Percentiles rank a stretch among this genome's conserved stretches.
Evolutionary conservation across 2,329 filamentous ascomycete species (phyloP).

Genomic region (Cytospora schulzeri): DNA sequence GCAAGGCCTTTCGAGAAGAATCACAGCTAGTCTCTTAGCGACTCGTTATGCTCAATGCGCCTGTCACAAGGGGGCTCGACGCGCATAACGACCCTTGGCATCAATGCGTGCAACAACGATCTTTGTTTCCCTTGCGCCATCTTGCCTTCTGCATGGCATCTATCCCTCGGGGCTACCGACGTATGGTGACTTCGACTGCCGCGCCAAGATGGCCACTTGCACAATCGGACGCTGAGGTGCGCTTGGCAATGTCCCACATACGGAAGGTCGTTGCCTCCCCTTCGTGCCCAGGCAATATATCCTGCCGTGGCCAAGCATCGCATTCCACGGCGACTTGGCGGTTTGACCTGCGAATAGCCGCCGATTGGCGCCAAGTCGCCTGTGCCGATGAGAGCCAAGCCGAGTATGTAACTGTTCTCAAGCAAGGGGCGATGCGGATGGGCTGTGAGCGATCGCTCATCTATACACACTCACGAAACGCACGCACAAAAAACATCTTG

Average conservation of each 20-base stretch:
- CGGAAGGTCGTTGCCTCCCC: background rate
- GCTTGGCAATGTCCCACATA: background rate
- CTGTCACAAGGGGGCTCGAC: background rate
- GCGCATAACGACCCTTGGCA: background rate
- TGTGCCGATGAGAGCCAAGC: background rate
- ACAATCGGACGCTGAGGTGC: conserved; percentile 2
- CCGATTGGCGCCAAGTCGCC: conserved; percentile 24
- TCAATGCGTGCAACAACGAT: background rate
- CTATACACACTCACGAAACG: too few species aligned
- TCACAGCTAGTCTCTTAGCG: background rate
- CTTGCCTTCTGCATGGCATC: background rate
- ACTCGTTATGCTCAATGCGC: background rate
- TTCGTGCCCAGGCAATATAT: too few species aligned
- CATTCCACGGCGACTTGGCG: conserved; percentile 19
- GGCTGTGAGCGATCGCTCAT: background rate
- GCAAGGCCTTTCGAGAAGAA: background rate
- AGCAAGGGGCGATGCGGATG: too few species aligned
- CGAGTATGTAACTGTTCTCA: too few species aligned
- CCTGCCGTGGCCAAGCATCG: background rate
- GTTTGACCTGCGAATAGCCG: conserved; percentile 14
- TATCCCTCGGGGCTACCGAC: too few species aligned
- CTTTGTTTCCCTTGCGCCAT: background rate
- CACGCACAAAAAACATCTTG: too few species aligned
- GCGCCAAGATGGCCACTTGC: conserved; percentile 24
- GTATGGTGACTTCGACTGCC: background rate